These are phyloP conservation scores for Cymbidium sinense DNA, from an alignment of 106 monocot species.

Conservation along the genomic window DNA sequence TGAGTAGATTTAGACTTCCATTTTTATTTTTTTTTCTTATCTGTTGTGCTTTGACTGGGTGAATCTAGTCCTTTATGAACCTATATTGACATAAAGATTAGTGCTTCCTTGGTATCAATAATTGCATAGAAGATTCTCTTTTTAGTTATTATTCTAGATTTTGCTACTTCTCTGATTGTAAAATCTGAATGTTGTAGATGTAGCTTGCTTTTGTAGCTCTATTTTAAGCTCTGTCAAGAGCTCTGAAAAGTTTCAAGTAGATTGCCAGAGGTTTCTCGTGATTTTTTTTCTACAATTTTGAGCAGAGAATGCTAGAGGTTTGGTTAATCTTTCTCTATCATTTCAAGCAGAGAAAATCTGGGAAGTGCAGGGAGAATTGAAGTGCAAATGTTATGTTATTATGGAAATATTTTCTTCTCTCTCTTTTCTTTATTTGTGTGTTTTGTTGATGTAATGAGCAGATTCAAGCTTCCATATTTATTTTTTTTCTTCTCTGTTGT, in stretches of 20 bases:
- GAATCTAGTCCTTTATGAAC: not conserved
- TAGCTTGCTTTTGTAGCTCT: not conserved
- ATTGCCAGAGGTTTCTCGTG: not conserved
- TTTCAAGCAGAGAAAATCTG: no score
- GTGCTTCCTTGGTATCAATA: not conserved
- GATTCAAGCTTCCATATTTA: not conserved
- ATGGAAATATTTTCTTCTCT: no score
- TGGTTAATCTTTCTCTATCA: not conserved
- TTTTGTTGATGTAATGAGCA: not conserved
- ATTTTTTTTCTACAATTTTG: not conserved
- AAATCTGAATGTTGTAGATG: not conserved
- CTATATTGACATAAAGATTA: not conserved
- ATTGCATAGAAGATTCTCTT: not conserved
- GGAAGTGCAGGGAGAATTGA: no score
- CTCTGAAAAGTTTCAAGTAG: not conserved
- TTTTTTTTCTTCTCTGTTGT: not conserved
- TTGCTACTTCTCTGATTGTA: not conserved
- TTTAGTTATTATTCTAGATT: not conserved
- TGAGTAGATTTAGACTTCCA: not conserved
- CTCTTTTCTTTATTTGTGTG: no score
- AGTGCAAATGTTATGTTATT: no score
- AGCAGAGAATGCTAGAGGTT: not conserved
- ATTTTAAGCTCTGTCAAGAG: not conserved
- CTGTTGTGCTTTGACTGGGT: not conserved
- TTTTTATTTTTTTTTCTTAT: conserved; percentile 1